Base-by-base conservation (phyloP, 805 yeast species). In the Debaryomyces hansenii region DNA sequence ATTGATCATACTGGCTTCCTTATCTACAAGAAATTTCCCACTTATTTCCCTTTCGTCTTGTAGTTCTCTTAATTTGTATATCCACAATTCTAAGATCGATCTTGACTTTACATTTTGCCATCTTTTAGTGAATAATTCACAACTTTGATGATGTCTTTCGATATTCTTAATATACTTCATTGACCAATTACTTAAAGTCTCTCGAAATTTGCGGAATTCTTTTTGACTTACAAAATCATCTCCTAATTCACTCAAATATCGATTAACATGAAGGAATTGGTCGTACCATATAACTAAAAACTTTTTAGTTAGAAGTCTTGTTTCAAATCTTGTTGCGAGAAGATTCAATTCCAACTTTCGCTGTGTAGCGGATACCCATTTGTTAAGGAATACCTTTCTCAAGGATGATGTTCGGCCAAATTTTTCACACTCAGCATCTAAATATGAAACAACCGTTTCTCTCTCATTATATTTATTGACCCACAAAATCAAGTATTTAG, bases 41-140 rank as follows among this genome's bases (percentile, higher is more conserved):
- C 24, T 20, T 15, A 15, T n/a, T 16, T 38, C 35, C 8, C 27
- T 44, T 5, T 40, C 45, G 4, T 40, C 16, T 4, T 40, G 41
- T 21, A 45, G 41, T 39, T 58, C 56, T 37, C 49, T 48, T 2
- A 53, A 39, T 44, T 68, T 70, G 41, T 57, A 60, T 4, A 58
- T 15, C 78, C 78, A 72, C 11, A 72, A 52, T 33, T 70, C 74
- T 47, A 72, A 67, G 10, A 71, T 59, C 0, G 69, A 53, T 31
- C 56, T 55, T 41, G 59, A 32, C 28, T 60, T 57, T 8, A 62
- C 53, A 5, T 50, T 40, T 37, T 68, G 62, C 70, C 70, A 68
- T 44, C 69, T 59, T 20, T 58, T 62, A 5, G 58, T 45, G 45
- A 72, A 70, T 36, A 63, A 49, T 3, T 62, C 67, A 52, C 70